Percentiles rank a stretch among this genome's conserved stretches.
Conservation (phyloP, 371 early-diverging fungal genomes). For the Sporodiniella umbellata region DNA sequence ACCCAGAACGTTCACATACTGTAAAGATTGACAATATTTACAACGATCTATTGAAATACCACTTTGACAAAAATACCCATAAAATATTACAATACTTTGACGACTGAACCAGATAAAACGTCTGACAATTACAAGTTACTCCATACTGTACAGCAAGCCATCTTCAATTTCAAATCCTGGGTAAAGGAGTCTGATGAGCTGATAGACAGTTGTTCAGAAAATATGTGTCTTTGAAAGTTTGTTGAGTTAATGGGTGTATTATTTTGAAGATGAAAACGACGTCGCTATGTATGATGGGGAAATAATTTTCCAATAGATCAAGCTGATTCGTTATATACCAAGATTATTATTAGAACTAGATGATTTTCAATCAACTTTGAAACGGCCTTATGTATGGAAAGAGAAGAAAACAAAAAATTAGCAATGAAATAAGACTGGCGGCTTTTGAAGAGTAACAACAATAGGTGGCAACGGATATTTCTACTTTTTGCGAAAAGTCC, state of each 20-base stretch:
- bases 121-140: slow-evolving; percentile 17
- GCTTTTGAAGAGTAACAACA: slow-evolving; percentile 16
- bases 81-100: slow-evolving; percentile 20
- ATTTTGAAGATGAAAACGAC: slow-evolving; percentile 18
- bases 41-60: slow-evolving; percentile 14
- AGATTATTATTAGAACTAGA: slow-evolving; percentile 14
- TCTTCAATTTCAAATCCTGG: slow-evolving; percentile 17
- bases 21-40: slow-evolving; percentile 14
- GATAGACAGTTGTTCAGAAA: slow-evolving; percentile 14
- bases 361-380: slow-evolving; percentile 15
- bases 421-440: slow-evolving; percentile 17
- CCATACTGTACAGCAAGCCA: slow-evolving; percentile 12
- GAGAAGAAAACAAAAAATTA: slow-evolving; percentile 12
- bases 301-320: slow-evolving; percentile 13
- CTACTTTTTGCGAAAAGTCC: slow-evolving; percentile 15
- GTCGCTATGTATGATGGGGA: slow-evolving; percentile 19
- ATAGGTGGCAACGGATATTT: slow-evolving; percentile 15
- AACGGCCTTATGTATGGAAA: slow-evolving; percentile 11
- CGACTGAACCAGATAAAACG: slow-evolving; percentile 12
- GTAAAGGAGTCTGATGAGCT: slow-evolving; percentile 14
- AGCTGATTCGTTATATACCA: slow-evolving; percentile 14
- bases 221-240: slow-evolving; percentile 18
- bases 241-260: slow-evolving; percentile 17
- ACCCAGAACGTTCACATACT: no score
- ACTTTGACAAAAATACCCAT: slow-evolving; percentile 14